These are phyloP conservation scores for Leccinellum albellum DNA, from an alignment of 768 basidiomycete species.

Conservation along the genomic window DNA sequence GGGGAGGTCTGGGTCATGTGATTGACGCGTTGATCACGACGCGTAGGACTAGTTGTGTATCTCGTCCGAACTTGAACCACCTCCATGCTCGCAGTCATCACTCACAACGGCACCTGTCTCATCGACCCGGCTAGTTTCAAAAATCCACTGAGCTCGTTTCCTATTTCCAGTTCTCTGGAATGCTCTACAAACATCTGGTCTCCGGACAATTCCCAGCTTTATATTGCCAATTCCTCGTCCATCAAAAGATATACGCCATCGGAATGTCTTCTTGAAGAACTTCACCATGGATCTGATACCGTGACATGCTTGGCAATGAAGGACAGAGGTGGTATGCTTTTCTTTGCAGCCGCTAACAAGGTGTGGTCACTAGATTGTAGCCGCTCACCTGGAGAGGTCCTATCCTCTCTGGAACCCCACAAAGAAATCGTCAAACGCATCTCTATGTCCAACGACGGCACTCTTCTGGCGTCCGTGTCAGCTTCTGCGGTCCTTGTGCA, in stretches of 20 bases:
- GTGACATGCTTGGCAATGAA: conserved; percentile 33
- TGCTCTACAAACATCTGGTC: conserved; percentile 46
- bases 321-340: conserved; percentile 38
- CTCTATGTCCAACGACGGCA: conserved; percentile 55
- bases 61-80: not conserved
- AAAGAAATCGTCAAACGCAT: conserved; percentile 48
- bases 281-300: conserved; percentile 34
- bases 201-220: conserved; percentile 51
- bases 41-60: conserved; percentile 15
- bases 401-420: conserved; percentile 51
- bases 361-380: conserved; percentile 51
- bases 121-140: conserved; percentile 47
- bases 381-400: conserved; percentile 34
- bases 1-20: conserved; percentile 24
- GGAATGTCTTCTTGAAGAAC: conserved; percentile 40
- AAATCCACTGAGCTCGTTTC: conserved; percentile 38
- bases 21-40: conserved; percentile 18
- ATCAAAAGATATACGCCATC: conserved; percentile 54
- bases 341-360: conserved; percentile 45
- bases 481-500: conserved; percentile 53
- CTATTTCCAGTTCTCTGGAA: conserved; percentile 33
- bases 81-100: conserved; percentile 54
- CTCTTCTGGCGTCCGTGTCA: conserved; percentile 56
- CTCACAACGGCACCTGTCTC: conserved; percentile 45
- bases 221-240: conserved; percentile 43